Conservation (phyloP, 148 eudicot genomes). For the Pharnaceum exiguum region DNA sequence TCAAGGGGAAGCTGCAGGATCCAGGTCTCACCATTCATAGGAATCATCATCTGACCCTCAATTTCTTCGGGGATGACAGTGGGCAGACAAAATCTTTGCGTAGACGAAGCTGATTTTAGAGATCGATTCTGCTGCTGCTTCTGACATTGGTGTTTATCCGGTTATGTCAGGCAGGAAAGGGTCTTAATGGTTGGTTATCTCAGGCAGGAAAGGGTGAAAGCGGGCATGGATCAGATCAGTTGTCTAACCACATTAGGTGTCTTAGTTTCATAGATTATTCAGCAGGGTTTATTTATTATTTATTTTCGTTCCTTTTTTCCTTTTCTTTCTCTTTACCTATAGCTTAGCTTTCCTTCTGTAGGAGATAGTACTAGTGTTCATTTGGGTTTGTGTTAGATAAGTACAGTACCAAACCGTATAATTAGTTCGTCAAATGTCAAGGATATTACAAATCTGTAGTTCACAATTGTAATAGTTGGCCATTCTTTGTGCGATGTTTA, state of each 20-base stretch:
- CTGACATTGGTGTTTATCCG: background rate
- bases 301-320: background rate
- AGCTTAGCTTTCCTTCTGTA: background rate
- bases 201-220: slow-evolving; percentile 8
- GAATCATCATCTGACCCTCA: slow-evolving; percentile 9
- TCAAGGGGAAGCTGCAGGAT: slow-evolving; percentile 31
- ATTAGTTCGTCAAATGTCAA: background rate
- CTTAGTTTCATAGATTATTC: background rate
- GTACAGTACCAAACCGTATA: background rate
- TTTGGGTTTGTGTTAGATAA: slow-evolving; percentile 4
- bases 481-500: background rate
- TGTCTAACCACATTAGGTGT: slow-evolving; percentile 16
- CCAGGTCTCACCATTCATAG: slow-evolving; percentile 17
- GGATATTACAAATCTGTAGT: background rate
- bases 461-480: no score
- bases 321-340: background rate
- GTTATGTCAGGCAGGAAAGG: slow-evolving; percentile 6
- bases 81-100: slow-evolving; percentile 7
- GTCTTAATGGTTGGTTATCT: background rate
- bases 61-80: slow-evolving; percentile 7
- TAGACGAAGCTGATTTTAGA: slow-evolving; percentile 2
- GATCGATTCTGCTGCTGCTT: slow-evolving; percentile 1
- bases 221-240: background rate
- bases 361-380: background rate
- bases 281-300: slow-evolving; percentile 6